Percentiles rank a stretch among this genome's conserved stretches.
phyloP scores from a whole-genome alignment of 2,329 filamentous ascomycete species.

The Calonectria pauciramosa region DNA sequence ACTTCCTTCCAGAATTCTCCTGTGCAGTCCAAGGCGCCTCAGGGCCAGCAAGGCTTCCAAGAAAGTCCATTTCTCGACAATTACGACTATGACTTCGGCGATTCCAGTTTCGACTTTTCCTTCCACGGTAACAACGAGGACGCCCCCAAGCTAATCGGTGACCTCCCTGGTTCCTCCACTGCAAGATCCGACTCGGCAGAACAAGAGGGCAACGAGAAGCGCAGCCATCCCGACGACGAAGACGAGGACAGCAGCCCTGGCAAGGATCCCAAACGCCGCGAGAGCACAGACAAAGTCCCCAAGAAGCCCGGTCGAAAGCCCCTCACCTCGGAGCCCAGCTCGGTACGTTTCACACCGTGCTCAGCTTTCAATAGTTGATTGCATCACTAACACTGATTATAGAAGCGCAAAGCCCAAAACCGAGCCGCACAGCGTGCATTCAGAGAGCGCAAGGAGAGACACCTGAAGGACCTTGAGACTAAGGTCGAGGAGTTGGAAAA shows the following conservation, averaged over 20 bases:
- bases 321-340: slow-evolving; percentile 93
- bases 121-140: slow-evolving; percentile 56
- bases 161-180: slow-evolving; percentile 69
- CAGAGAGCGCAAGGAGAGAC: slow-evolving; percentile 94
- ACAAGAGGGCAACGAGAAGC: slow-evolving; percentile 72
- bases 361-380: not conserved
- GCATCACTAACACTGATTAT: slow-evolving; percentile 28
- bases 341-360: slow-evolving; percentile 73
- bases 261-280: slow-evolving; percentile 76
- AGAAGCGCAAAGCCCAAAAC: slow-evolving; percentile 98
- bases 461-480: slow-evolving; percentile 85
- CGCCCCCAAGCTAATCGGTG: slow-evolving; percentile 80
- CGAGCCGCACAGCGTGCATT: slow-evolving; percentile 93
- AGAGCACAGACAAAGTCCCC: slow-evolving; percentile 85
- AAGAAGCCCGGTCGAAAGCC: slow-evolving; percentile 99
- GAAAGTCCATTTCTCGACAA: slow-evolving; percentile 85
- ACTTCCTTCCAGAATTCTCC: slow-evolving; percentile 65
- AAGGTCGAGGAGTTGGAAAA: slow-evolving; percentile 85
- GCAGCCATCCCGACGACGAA: slow-evolving; percentile 79
- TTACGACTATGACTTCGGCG: slow-evolving; percentile 84
- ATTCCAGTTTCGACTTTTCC: slow-evolving; percentile 80
- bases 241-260: slow-evolving; percentile 70
- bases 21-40: slow-evolving; percentile 56
- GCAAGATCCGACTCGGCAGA: slow-evolving; percentile 72
- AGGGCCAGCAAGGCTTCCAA: slow-evolving; percentile 63